These are phyloP conservation scores for Lecanicillium sp. DNA, from an alignment of 2,329 filamentous ascomycete genomes.

Conservation along the genomic window DNA sequence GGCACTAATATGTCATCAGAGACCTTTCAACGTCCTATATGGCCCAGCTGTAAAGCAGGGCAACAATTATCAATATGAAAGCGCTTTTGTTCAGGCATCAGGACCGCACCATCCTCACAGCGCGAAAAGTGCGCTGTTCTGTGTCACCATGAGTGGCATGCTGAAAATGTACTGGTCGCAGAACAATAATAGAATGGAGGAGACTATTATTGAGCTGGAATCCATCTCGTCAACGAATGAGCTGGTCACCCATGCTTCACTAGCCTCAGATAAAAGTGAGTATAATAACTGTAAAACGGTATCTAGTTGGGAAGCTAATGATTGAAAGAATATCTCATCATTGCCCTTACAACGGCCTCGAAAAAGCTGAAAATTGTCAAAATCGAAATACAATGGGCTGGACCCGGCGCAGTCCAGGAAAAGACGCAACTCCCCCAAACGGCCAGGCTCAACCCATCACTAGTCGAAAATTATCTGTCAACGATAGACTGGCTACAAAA, in stretches of 20 bases:
- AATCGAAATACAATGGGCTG: conserved; percentile 66
- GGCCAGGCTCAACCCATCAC: conserved; percentile 39
- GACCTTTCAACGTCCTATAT: conserved; percentile 38
- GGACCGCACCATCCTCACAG: conserved; percentile 67
- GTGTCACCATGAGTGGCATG: conserved; percentile 64
- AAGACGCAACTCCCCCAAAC: conserved; percentile 40
- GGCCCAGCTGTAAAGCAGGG: conserved; percentile 57
- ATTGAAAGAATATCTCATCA: conserved; percentile 42
- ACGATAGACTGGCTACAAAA: conserved; percentile 48
- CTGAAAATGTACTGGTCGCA: conserved; percentile 74
- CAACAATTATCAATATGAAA: conserved; percentile 61
- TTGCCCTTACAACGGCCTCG: conserved; percentile 60
- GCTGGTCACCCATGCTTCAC: conserved; percentile 69
- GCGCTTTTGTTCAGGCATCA: conserved; percentile 53
- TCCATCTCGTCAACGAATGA: conserved; percentile 64
- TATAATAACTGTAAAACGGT: neutral
- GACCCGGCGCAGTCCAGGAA: conserved; percentile 40
- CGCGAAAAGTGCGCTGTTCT: conserved; percentile 65
- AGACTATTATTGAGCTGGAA: conserved; percentile 66
- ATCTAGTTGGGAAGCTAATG: conserved; percentile 17
- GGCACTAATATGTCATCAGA: conserved; percentile 17
- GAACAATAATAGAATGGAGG: conserved; percentile 61
- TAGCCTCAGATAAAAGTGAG: conserved; percentile 66
- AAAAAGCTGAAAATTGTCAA: conserved; percentile 68
- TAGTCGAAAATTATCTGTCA: conserved; percentile 48